Percentiles rank a stretch among this genome's conserved stretches.
phyloP scores from a whole-genome alignment of 768 basidiomycete genomes.

The Trametes elegans region DNA sequence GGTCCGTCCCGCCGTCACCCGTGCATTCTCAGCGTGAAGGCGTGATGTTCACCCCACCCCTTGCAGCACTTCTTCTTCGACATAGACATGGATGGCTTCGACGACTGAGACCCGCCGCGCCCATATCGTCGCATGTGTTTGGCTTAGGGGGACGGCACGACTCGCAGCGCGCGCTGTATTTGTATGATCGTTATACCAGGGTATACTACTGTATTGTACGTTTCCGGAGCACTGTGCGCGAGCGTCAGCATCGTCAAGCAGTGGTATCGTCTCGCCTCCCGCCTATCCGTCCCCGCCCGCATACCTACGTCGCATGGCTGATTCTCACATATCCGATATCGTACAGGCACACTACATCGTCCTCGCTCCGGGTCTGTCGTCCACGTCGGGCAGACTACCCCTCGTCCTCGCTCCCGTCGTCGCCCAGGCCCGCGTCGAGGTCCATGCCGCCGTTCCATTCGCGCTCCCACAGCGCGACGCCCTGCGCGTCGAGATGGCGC shows the following conservation, averaged over 20 bases:
- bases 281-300: background rate
- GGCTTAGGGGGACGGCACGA: background rate
- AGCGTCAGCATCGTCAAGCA: background rate
- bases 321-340: background rate
- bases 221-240: background rate
- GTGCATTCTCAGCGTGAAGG: background rate
- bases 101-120: conserved; percentile 23
- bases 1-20: conserved; percentile 36
- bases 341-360: background rate
- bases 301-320: background rate
- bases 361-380: background rate
- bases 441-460: conserved; percentile 77
- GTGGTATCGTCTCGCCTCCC: background rate
- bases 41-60: background rate
- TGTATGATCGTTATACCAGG: conserved; percentile 12
- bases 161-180: background rate
- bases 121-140: background rate
- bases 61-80: conserved; percentile 59
- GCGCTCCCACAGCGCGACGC: conserved; percentile 68
- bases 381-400: background rate
- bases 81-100: conserved; percentile 59
- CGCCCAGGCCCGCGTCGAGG: conserved; percentile 46
- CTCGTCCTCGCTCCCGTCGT: conserved; percentile 24
- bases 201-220: conserved; percentile 16
- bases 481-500: conserved; percentile 24